Base-by-base conservation (phyloP, 2,329 filamentous ascomycete genomes). In the Ophiocordyceps sinensis region DNA sequence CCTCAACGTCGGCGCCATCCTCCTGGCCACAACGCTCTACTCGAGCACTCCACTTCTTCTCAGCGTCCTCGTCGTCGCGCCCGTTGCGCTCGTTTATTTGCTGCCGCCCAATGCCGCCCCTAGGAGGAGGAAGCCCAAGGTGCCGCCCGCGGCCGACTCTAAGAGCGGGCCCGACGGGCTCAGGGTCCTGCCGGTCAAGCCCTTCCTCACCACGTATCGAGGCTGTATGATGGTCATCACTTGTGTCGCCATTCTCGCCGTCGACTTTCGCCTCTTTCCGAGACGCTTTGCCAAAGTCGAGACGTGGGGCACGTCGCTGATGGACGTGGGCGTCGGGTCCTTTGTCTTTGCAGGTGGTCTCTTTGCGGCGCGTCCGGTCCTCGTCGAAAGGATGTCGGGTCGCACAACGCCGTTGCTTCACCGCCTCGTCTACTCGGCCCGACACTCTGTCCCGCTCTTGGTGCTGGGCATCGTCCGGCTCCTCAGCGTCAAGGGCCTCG, bases 301-400 rank as follows among this genome's bases (percentile, higher is more conserved):
- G 63, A 95, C 85, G n/a, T 98, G 91, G 86, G 91, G 91, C 41
- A 95, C 89, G 1, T 96, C 89, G n/a, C 66, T 98, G 46, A 98
- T 98, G 91, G 91, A 98, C 58, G 71, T 96, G 53, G 91, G 91
- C 38, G 91, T 98, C 38, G 91, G 91, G 26, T 94, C 88, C 12
- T 98, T 98, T 63, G 91, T 98, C 52, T 98, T 94, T 62, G 87
- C 87, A 3, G 84, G 83, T 14, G 91, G 91, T 19, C 68, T 95
- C 29, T 86, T 96, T n/a, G 87, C 85, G 31, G 87, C 88, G 13
- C 75, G 89, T 15, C 78, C 85, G 2, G 70, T 87, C 12, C 66
- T 95, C 37, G 87, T 83, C 56, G 77, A 82, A 51, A 71, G 71
- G 21, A 61, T 70, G n/a, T 63, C 67, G 11, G 70, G 71, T 3